Evolutionary conservation across 1,284 basidiomycete species (phyloP).

Genomic region (Pisolithus thermaeus): DNA sequence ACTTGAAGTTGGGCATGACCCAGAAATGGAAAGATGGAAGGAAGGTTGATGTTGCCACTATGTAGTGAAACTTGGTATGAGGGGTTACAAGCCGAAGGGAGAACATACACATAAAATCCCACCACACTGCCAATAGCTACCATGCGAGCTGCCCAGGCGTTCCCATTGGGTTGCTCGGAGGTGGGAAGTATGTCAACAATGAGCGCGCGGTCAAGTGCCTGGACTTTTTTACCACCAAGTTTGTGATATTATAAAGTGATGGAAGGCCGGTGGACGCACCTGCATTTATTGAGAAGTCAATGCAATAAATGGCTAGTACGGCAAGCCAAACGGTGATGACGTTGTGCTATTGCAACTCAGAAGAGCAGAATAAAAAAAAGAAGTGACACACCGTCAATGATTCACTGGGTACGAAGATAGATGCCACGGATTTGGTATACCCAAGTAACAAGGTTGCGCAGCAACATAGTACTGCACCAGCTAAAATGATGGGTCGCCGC

Average conservation of each 20-base stretch:
- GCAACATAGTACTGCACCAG: conserved; percentile 63
- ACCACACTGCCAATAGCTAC: conserved; percentile 75
- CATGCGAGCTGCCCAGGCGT: conserved; percentile 95
- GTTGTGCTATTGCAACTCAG: conserved; percentile 39
- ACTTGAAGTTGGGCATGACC: conserved; percentile 79
- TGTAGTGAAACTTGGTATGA: not conserved
- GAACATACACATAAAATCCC: conserved; percentile 74
- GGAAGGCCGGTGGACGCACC: conserved; percentile 35
- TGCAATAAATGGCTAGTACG: conserved; percentile 79
- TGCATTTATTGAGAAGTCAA: conserved; percentile 93
- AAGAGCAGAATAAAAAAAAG: not conserved
- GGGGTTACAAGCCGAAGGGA: not conserved
- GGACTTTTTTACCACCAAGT: conserved; percentile 39
- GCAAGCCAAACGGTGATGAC: conserved; percentile 73
- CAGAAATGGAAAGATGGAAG: conserved; percentile 58
- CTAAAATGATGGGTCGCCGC: conserved; percentile 81
- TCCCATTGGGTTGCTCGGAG: conserved; percentile 75
- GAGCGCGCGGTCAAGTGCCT: conserved; percentile 79
- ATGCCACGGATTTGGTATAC: conserved; percentile 73
- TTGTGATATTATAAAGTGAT: too few species aligned
- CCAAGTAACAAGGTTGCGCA: conserved; percentile 79
- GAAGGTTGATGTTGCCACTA: conserved; percentile 73
- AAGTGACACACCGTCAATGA: conserved; percentile 31
- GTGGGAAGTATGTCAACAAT: conserved; percentile 69
- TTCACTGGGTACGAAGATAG: conserved; percentile 45